Base-by-base conservation (phyloP, 2,329 filamentous ascomycete species). In the Trichophyton equinum region DNA sequence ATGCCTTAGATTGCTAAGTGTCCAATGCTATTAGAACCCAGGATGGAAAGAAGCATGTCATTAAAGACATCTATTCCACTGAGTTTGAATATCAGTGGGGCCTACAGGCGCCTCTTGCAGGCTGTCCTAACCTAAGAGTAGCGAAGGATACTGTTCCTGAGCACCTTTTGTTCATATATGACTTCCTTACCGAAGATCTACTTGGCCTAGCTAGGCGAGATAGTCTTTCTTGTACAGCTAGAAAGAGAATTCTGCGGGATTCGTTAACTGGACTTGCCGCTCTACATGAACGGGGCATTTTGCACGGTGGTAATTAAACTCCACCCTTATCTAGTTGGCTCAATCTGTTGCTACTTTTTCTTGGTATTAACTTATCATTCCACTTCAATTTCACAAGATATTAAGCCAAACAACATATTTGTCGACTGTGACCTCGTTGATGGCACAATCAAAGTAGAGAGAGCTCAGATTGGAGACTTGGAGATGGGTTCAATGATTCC, bases 1-100 rank as follows among this genome's bases (percentile, higher is more conserved):
- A 44, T 44, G 11, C 40, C 40, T 44, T 44, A 15, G 13, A 18
- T n/a, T 44, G 40, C 40, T 44, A 44, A 44, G 11, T 44, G n/a
- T n/a, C 33, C 13, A n/a, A 18, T 2, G 40, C n/a, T 18, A n/a
- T 15, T 15, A 44, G 40, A 44, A n/a, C 40, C n/a, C 20, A 47
- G 20, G 44, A 22, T 13, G 44, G 44, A 47, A 47, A 47, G 20
- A 47, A 25, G 22, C 11, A 47, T 47, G 20, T 25, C 20, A 38
- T 3, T 11, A 47, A 47, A 25, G 25, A 47, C 9, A 63, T 63
- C 22, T 62, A 49, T n/a, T 57, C 60, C 53, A 59, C 62, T 38
- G 62, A 62, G 44, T 63, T 63, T 42, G 60, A 62, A 42, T 63
- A 63, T n/a, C 62, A 63, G 27, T 25, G 60, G 11, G 22, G 51